Percentiles rank a stretch among this genome's conserved stretches.
Evolutionary conservation across 2,329 filamentous ascomycete species (phyloP).

Genomic region (Helotiales sp.): DNA sequence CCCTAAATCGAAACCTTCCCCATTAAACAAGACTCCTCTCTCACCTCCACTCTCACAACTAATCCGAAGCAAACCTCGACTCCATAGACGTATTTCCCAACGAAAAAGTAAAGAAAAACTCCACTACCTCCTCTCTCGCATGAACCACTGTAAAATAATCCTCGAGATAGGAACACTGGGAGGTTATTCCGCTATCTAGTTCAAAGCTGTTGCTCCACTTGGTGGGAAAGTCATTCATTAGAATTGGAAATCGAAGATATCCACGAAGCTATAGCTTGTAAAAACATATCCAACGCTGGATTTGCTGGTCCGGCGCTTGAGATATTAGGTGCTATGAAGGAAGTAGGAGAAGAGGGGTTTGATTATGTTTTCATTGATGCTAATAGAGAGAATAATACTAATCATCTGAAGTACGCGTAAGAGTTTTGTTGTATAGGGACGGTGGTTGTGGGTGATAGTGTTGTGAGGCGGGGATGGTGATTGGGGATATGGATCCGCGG

Average conservation of each 20-base stretch:
- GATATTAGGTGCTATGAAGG: conserved; percentile 31
- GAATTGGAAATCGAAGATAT: conserved; percentile 46
- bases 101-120: conserved; percentile 22
- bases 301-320: conserved; percentile 46
- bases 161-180: conserved; percentile 28
- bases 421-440: conserved; percentile 49
- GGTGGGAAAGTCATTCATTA: conserved; percentile 33
- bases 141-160: conserved; percentile 19
- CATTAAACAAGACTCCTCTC: conserved; percentile 9
- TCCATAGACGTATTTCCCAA: conserved; percentile 20
- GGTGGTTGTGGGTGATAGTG: conserved; percentile 56
- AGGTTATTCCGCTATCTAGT: conserved; percentile 27
- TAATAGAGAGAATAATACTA: conserved; percentile 50
- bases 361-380: conserved; percentile 56
- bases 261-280: conserved; percentile 42
- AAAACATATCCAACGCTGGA: conserved; percentile 40
- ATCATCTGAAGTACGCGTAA: conserved; percentile 40
- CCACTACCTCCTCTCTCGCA: conserved; percentile 21
- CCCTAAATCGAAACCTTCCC: conserved; percentile 13
- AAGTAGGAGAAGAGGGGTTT: conserved; percentile 44
- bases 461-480: conserved; percentile 49
- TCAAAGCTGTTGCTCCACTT: conserved; percentile 22
- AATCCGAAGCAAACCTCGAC: conserved; percentile 7
- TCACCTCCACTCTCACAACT: conserved; percentile 8
- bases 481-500: conserved; percentile 34